Percentiles rank a stretch among this genome's conserved stretches.
phyloP scores from a whole-genome alignment of 345 rosid species.

The Eucalyptus sp. region DNA sequence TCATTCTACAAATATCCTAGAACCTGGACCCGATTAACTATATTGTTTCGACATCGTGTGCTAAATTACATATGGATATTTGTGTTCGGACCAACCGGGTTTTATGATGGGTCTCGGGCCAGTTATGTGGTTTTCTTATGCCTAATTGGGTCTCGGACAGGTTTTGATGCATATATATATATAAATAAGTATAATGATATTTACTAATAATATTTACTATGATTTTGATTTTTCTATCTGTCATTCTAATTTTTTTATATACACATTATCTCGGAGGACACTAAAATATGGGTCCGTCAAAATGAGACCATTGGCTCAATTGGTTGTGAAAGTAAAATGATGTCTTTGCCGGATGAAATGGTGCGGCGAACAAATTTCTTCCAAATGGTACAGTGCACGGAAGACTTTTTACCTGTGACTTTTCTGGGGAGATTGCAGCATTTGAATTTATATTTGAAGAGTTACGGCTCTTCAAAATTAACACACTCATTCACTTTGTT shows the following conservation, averaged over 20 bases:
- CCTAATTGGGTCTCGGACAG: not conserved
- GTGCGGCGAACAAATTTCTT: not conserved
- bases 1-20: not conserved
- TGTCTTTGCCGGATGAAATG: not conserved
- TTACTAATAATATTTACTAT: not conserved
- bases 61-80: not conserved
- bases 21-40: not conserved
- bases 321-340: not conserved
- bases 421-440: not conserved
- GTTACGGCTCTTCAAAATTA: not conserved
- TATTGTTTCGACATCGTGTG: too few relatives aligned
- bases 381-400: fast-evolving
- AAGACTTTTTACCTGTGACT: not conserved
- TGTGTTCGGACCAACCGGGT: not conserved
- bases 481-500: not conserved
- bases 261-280: too few relatives aligned
- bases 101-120: not conserved
- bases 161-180: not conserved
- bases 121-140: not conserved
- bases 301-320: not conserved
- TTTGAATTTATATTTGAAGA: not conserved
- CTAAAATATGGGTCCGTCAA: too few relatives aligned
- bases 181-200: not conserved
- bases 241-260: not conserved
- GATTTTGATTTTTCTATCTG: not conserved